Evolutionary conservation across 306 rosid genomes (phyloP).

Genomic region (Begonia peltatifolia): DNA sequence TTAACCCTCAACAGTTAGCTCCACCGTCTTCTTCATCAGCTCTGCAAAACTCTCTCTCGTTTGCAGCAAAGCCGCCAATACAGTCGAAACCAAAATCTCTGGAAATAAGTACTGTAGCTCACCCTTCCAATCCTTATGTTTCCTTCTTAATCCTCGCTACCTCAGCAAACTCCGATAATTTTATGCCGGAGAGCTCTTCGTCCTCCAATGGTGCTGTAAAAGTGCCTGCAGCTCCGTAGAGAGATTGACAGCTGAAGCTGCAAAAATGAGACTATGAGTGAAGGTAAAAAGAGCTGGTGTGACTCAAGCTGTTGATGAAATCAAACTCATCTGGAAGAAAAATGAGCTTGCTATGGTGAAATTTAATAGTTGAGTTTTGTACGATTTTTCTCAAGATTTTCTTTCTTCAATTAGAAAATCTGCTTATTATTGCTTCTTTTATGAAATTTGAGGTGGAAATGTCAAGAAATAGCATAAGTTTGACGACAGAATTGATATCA

Average conservation of each 20-base stretch:
- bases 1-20: too few relatives aligned
- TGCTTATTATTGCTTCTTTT: not conserved
- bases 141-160: constrained; percentile 14
- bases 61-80: not conserved
- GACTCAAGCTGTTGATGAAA: constrained; percentile 44
- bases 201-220: constrained; percentile 25
- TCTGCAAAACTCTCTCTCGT: not conserved
- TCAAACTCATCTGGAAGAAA: constrained; percentile 39
- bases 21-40: too few relatives aligned
- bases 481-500: not conserved
- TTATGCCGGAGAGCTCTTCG: constrained; percentile 7
- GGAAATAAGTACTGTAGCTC: constrained; percentile 10
- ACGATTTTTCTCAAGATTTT: constrained; percentile 1
- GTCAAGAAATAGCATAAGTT: not conserved
- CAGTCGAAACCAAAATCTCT: constrained; percentile 12
- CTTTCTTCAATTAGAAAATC: not conserved
- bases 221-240: constrained; percentile 50
- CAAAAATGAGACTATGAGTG: constrained; percentile 48
- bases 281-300: constrained; percentile 80
- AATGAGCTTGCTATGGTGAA: constrained; percentile 74
- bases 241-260: constrained; percentile 56
- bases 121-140: constrained; percentile 8
- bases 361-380: constrained; percentile 61
- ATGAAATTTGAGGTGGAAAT: not conserved
- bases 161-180: not conserved